Conservation (phyloP, 1,284 basidiomycete species). For the Baeospora myosura region DNA sequence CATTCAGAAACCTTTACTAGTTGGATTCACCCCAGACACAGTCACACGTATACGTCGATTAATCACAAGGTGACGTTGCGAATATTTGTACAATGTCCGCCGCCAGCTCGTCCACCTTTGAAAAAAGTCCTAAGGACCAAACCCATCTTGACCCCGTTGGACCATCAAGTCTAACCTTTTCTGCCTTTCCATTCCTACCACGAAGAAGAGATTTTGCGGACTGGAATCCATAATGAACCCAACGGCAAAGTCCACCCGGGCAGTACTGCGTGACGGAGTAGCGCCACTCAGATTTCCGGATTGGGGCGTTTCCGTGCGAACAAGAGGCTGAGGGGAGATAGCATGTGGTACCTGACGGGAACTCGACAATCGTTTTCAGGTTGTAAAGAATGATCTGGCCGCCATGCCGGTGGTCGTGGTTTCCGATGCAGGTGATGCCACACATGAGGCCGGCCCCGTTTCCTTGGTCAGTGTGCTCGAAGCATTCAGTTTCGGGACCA, state of each 20-base stretch:
- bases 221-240: not conserved
- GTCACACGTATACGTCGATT: too few relatives aligned
- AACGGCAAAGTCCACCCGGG: not conserved
- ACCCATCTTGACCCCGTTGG: conserved; percentile 2
- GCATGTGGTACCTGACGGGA: conserved; percentile 6
- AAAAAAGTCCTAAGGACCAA: conserved; percentile 7
- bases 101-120: conserved; percentile 9
- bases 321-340: not conserved
- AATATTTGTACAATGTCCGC: too few relatives aligned
- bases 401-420: conserved; percentile 4
- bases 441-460: not conserved
- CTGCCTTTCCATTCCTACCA: not conserved
- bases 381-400: conserved; percentile 8
- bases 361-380: conserved; percentile 3
- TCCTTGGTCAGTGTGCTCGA: not conserved
- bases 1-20: too few relatives aligned
- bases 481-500: not conserved
- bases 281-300: not conserved
- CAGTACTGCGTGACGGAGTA: not conserved
- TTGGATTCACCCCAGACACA: too few relatives aligned
- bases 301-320: not conserved
- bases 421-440: not conserved
- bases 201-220: not conserved
- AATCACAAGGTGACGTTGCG: too few relatives aligned
- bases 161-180: conserved; percentile 2